A percentile compares a stretch with the other conserved stretches of the same genome.
Evolutionary conservation across 1,139 yeast species (phyloP).

Genomic region (Lodderomyces theae): DNA sequence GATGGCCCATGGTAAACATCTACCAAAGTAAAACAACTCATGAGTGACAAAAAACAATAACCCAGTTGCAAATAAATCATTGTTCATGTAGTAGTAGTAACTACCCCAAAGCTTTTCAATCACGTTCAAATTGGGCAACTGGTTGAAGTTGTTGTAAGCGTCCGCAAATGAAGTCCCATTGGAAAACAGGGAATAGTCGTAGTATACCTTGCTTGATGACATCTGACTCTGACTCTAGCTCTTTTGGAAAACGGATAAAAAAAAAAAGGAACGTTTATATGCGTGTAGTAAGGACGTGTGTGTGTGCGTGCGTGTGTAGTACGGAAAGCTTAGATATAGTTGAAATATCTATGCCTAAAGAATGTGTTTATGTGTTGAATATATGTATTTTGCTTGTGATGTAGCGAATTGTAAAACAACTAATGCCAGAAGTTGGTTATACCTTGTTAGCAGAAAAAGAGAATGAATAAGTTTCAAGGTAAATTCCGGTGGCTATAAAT

Average conservation of each 20-base stretch:
- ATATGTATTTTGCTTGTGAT: too few species aligned
- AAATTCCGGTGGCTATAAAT: too few species aligned
- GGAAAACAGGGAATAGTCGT: slow-evolving; percentile 40
- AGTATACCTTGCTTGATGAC: slow-evolving; percentile 26
- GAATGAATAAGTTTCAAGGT: too few species aligned
- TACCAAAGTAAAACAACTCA: slow-evolving; percentile 43
- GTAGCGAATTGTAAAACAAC: not conserved
- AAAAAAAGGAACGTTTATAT: not conserved
- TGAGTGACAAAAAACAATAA: slow-evolving; percentile 41
- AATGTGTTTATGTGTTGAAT: not conserved
- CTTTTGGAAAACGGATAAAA: not conserved
- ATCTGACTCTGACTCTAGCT: too few species aligned
- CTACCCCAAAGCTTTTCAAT: slow-evolving; percentile 44
- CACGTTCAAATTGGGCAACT: slow-evolving; percentile 24
- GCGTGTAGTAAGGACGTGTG: not conserved
- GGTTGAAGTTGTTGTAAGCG: slow-evolving; percentile 35
- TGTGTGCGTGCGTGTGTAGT: not conserved
- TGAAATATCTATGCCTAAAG: not conserved
- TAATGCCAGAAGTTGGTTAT: too few species aligned
- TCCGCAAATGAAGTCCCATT: slow-evolving; percentile 39
- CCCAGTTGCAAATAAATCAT: slow-evolving; percentile 48
- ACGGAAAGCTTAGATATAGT: not conserved
- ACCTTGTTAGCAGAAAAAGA: too few species aligned
- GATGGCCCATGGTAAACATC: slow-evolving; percentile 47
- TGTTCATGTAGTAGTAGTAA: slow-evolving; percentile 41